Conservation (phyloP, 2,329 filamentous ascomycete species). For the Dendrostoma leiphaemia region DNA sequence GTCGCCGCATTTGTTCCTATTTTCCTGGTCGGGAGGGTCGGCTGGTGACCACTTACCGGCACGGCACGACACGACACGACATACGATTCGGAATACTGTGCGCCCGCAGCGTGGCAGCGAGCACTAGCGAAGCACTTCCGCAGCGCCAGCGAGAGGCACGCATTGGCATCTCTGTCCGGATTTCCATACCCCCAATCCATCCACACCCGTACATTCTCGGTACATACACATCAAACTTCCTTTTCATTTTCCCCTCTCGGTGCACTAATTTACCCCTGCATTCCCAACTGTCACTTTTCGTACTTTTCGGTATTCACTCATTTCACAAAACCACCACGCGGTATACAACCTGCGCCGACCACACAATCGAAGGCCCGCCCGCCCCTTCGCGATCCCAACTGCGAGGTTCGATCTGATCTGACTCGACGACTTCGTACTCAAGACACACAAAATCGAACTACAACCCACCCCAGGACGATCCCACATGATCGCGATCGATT, state of each 20-base stretch:
- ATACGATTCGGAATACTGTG: too few species aligned
- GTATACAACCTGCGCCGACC: background rate
- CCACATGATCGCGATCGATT: conserved; percentile 14
- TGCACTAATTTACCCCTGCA: conserved; percentile 9
- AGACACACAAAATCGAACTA: background rate
- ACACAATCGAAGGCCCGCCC: background rate
- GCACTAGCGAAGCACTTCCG: too few species aligned
- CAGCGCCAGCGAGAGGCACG: too few species aligned
- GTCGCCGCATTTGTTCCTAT: too few species aligned
- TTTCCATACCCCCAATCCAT: too few species aligned
- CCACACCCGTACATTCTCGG: too few species aligned
- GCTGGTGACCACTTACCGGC: too few species aligned
- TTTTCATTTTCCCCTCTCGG: too few species aligned
- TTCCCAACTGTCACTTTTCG: conserved; percentile 1
- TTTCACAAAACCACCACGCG: background rate
- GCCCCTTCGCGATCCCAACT: background rate
- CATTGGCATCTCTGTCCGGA: too few species aligned
- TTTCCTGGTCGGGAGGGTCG: too few species aligned
- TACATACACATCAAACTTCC: background rate
- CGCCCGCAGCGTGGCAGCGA: too few species aligned
- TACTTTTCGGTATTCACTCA: background rate
- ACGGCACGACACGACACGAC: too few species aligned
- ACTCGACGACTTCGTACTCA: background rate
- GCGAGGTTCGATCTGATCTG: background rate
- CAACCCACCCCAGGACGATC: background rate